These are phyloP conservation scores for Tuber borchii DNA, from an alignment of 495 filamentous ascomycete genomes.

Conservation along the genomic window DNA sequence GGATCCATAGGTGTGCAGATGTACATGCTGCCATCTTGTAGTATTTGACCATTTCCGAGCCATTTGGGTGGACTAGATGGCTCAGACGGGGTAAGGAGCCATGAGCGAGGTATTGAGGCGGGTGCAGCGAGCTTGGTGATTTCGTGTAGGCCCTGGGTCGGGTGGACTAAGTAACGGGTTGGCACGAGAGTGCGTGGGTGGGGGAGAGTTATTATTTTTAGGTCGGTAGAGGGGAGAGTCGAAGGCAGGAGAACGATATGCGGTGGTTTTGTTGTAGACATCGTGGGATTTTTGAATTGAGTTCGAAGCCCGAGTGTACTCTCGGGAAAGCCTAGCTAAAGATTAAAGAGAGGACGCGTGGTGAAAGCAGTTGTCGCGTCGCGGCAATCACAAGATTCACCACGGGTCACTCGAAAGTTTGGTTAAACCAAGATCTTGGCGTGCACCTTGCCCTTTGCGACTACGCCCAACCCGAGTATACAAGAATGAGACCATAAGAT, in stretches of 20 bases:
- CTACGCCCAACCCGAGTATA: no score
- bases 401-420: neutral
- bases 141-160: slow-evolving; percentile 73
- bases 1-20: slow-evolving; percentile 79
- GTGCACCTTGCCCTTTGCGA: no score
- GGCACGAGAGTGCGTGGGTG: slow-evolving; percentile 63
- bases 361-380: neutral
- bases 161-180: slow-evolving; percentile 73
- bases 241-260: slow-evolving; percentile 78
- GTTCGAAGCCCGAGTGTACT: neutral
- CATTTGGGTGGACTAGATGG: slow-evolving; percentile 13
- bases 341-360: neutral
- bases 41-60: slow-evolving; percentile 47
- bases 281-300: slow-evolving; percentile 42
- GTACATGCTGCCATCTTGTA: slow-evolving; percentile 62
- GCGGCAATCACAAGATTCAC: neutral
- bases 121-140: slow-evolving; percentile 71
- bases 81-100: slow-evolving; percentile 53
- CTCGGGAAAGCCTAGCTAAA: neutral
- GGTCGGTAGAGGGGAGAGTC: slow-evolving; percentile 51
- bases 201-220: slow-evolving; percentile 65
- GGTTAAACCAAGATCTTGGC: neutral
- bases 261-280: slow-evolving; percentile 44
- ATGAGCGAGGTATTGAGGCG: slow-evolving; percentile 56
- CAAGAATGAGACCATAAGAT: no score